Evolutionary conservation across 2,329 filamentous ascomycete species (phyloP).

Genomic region (Penicillium sp.): DNA sequence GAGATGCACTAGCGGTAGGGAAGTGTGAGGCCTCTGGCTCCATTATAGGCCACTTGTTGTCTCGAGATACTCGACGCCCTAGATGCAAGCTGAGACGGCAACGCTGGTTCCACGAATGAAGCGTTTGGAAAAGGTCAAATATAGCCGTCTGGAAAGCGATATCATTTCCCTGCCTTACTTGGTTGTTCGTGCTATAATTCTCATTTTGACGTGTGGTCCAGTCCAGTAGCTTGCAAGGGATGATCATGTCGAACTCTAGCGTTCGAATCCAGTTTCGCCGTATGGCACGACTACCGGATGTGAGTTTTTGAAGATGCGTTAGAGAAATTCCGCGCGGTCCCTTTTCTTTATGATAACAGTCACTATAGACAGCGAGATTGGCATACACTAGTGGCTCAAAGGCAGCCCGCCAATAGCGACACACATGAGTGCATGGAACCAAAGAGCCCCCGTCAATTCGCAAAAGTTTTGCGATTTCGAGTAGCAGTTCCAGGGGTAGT

Average conservation of each 20-base stretch:
- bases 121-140: background rate
- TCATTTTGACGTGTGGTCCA: slow-evolving; percentile 1
- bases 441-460: background rate
- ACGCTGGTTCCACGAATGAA: slow-evolving; percentile 8
- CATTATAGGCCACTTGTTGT: slow-evolving; percentile 1
- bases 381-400: slow-evolving; percentile 15
- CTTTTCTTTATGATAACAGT: background rate
- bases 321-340: slow-evolving; percentile 4
- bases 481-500: background rate
- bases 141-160: slow-evolving; percentile 6
- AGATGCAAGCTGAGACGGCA: slow-evolving; percentile 5
- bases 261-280: slow-evolving; percentile 5
- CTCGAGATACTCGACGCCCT: slow-evolving; percentile 1
- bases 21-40: slow-evolving; percentile 8
- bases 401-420: slow-evolving; percentile 12
- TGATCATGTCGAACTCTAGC: slow-evolving; percentile 8
- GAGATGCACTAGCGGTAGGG: background rate
- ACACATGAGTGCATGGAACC: slow-evolving; percentile 9
- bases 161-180: slow-evolving; percentile 11
- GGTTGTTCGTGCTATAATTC: slow-evolving; percentile 10
- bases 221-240: slow-evolving; percentile 9
- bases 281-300: slow-evolving; percentile 1
- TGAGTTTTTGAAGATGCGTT: slow-evolving; percentile 5
- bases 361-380: slow-evolving; percentile 8
- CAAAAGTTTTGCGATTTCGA: background rate